phyloP scores from a whole-genome alignment of 2,329 filamentous ascomycete genomes.

The Pseudodiploospora longispora region DNA sequence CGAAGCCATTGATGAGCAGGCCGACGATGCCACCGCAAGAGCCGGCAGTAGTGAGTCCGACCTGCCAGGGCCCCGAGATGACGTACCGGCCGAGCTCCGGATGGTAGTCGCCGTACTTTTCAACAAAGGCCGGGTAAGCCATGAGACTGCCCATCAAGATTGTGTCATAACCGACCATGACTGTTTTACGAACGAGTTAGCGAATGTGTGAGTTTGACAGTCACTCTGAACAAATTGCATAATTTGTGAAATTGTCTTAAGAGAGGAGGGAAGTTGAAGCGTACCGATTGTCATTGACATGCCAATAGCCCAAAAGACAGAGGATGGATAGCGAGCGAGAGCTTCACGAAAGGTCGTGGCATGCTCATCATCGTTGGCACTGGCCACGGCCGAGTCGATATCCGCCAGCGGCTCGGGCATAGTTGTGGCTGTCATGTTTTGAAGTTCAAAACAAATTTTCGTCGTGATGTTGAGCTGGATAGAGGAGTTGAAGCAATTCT shows the following conservation, averaged over 20 bases:
- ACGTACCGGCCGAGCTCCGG: slow-evolving; percentile 16
- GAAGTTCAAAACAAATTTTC: background rate
- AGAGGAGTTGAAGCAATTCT: no score
- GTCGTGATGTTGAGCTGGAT: background rate
- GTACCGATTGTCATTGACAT: slow-evolving; percentile 13
- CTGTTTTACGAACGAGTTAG: slow-evolving; percentile 18
- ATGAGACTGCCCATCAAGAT: slow-evolving; percentile 24
- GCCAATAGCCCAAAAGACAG: slow-evolving; percentile 23
- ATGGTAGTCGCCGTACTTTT: slow-evolving; percentile 14
- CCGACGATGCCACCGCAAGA: slow-evolving; percentile 30
- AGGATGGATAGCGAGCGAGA: slow-evolving; percentile 18
- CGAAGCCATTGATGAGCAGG: slow-evolving; percentile 11
- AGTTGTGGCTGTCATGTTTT: background rate
- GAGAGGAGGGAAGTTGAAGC: no score
- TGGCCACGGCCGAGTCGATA: slow-evolving; percentile 6
- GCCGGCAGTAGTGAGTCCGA: slow-evolving; percentile 33
- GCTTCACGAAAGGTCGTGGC: slow-evolving; percentile 15
- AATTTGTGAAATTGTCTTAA: no score
- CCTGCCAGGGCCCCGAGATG: slow-evolving; percentile 38
- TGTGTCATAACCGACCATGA: slow-evolving; percentile 29
- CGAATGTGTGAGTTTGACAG: background rate
- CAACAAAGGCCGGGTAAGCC: slow-evolving; percentile 24
- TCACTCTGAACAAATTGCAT: no score
- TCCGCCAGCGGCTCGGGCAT: background rate
- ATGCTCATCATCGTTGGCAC: slow-evolving; percentile 15